Conservation (phyloP, 495 filamentous ascomycete species). For the Hypomontagnella submonticulosa region DNA sequence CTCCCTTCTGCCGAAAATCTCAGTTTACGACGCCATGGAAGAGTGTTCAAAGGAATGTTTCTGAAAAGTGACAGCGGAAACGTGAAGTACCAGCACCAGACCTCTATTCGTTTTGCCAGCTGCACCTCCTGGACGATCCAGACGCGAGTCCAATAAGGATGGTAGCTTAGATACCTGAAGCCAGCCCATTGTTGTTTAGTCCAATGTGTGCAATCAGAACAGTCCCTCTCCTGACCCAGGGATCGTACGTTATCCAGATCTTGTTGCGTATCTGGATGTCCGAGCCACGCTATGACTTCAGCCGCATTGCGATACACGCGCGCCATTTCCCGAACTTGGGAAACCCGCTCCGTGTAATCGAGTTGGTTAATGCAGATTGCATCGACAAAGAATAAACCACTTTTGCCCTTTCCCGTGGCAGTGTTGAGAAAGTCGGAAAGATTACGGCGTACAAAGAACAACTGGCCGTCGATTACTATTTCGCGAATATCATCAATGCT, state of each 20-base stretch:
- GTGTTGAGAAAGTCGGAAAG: slow-evolving; percentile 29
- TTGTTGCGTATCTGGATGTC: neutral
- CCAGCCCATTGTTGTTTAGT: slow-evolving; percentile 24
- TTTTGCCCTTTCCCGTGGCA: slow-evolving; percentile 15
- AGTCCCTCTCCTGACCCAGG: neutral
- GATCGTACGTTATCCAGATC: neutral
- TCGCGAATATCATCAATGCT: slow-evolving; percentile 4
- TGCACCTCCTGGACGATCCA: slow-evolving; percentile 35
- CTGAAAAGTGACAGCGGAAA: slow-evolving; percentile 28
- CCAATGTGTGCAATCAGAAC: neutral
- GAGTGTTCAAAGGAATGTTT: neutral
- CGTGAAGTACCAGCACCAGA: slow-evolving; percentile 29
- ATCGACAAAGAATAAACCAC: slow-evolving; percentile 48
- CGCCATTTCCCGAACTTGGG: slow-evolving; percentile 49
- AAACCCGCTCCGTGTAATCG: slow-evolving; percentile 41
- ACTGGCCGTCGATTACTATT: slow-evolving; percentile 23
- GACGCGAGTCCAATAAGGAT: slow-evolving; percentile 28
- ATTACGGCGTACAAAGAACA: slow-evolving; percentile 32
- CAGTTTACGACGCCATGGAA: neutral
- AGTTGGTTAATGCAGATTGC: slow-evolving; percentile 54
- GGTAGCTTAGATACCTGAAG: slow-evolving; percentile 33
- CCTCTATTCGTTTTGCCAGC: slow-evolving; percentile 9
- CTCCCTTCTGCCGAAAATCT: slow-evolving; percentile 1
- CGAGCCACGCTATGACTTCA: slow-evolving; percentile 44
- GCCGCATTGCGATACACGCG: slow-evolving; percentile 42